These are phyloP conservation scores for Urochloa ruziziensis DNA, from an alignment of 176 grass and related monocot species.

Conservation along the genomic window DNA sequence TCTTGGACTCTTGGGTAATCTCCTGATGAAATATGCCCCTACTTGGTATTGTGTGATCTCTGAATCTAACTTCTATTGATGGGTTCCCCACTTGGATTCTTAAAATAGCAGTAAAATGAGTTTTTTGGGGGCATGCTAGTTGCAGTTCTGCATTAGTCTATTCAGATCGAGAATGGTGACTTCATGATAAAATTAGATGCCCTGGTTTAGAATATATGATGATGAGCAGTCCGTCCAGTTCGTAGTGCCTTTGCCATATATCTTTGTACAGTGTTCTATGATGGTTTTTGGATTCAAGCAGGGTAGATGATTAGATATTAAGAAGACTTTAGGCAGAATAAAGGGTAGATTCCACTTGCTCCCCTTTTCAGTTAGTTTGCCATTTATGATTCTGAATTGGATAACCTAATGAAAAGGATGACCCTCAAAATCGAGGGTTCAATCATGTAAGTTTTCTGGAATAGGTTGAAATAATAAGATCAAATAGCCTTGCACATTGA, in stretches of 20 bases:
- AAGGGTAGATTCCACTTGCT: too few species aligned
- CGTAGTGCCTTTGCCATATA: not conserved
- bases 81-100: not conserved
- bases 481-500: not conserved
- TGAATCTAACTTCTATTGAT: not conserved
- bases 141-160: not conserved
- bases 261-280: not conserved
- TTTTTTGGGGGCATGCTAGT: not conserved
- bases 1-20: not conserved
- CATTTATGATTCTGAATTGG: not conserved
- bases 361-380: not conserved
- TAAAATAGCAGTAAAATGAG: not conserved
- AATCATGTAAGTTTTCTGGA: not conserved
- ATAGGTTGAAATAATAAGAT: not conserved
- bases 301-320: not conserved
- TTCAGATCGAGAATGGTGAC: not conserved
- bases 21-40: not conserved
- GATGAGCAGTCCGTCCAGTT: not conserved
- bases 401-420: not conserved
- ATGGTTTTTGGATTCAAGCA: not conserved
- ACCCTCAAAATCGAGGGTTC: not conserved
- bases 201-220: not conserved
- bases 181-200: not conserved
- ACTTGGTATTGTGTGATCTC: not conserved
- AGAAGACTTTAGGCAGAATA: not conserved